Percentiles rank a stretch among this genome's conserved stretches.
These are phyloP conservation scores for Tylopilus felleus DNA, from an alignment of 768 basidiomycete genomes.

Conservation along the genomic window DNA sequence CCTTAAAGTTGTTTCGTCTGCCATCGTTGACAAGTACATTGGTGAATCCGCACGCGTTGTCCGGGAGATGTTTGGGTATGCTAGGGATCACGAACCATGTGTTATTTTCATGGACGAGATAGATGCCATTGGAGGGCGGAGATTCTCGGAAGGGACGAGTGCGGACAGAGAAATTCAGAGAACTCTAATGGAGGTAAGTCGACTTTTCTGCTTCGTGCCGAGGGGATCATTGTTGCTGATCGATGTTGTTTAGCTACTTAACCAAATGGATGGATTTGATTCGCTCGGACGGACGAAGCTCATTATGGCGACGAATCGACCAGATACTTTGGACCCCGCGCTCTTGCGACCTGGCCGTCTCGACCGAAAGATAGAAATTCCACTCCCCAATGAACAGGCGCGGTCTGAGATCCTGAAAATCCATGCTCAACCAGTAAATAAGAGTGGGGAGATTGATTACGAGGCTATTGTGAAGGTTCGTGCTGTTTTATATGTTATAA, in stretches of 20 bases:
- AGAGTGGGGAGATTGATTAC: constrained; percentile 93
- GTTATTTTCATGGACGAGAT: constrained; percentile 99
- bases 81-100: constrained; percentile 95
- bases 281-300: constrained; percentile 93
- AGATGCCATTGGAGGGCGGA: constrained; percentile 92
- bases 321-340: constrained; percentile 96
- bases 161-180: constrained; percentile 99
- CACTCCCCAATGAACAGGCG: constrained; percentile 95
- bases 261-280: constrained; percentile 99
- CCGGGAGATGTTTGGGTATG: constrained; percentile 99
- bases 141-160: constrained; percentile 93
- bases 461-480: constrained; percentile 94
- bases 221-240: background rate
- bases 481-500: background rate
- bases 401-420: constrained; percentile 97
- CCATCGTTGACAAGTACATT: constrained; percentile 98
- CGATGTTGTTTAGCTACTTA: constrained; percentile 64
- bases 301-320: constrained; percentile 99
- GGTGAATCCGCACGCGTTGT: constrained; percentile 96
- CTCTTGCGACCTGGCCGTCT: constrained; percentile 93
- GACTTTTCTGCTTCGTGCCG: background rate
- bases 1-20: constrained; percentile 96
- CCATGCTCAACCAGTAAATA: constrained; percentile 91
- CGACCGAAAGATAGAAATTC: constrained; percentile 97
- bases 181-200: constrained; percentile 88